Evolutionary conservation across 2,329 filamentous ascomycete genomes (phyloP), one percentile per base, ranked within the genome.

Genomic region (Emergomyces pasteurianus): DNA sequence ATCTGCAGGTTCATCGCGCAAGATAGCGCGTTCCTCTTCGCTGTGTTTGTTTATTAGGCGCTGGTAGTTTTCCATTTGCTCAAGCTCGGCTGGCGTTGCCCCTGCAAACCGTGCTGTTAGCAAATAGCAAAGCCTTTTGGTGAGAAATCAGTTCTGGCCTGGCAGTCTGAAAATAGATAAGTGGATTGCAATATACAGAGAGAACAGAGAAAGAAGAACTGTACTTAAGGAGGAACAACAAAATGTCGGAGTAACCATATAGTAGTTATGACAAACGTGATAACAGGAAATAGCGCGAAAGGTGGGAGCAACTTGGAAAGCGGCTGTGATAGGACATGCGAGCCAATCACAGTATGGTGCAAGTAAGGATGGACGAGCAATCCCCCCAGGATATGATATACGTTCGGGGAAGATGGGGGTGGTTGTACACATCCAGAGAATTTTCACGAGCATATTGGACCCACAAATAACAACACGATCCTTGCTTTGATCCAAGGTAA

Each of bases 1-100:
- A 65, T 79, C 78, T 61, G 77, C 77, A 16, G 78, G 78, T 61
- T 80, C 77, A 57, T 79, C 75, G 61, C 72, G 72, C 40, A 79
- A 72, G 40, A 80, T 78, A 23, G 75, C 73, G 63, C 74, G 74
- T 64, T 80, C 78, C 50, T 79, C 76, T 62, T 80, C 78, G 56
- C 77, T 75, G 49, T 79, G 70, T 64, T 77, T 78, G 58, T 75
- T 67, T 58, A 77, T 74, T 62, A 78, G 75, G 53, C 78, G 74
- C 63, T 79, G 77, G 54, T 77, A 72, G 54, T 66, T 70, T 63
- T 79, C 77, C 23, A 80, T 72, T 58, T 76, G 72, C 47, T 76
- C 74, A 52, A 77, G 73, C 61, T 78, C 74, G 12, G 63, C 66
- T 49, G 77, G 66, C 4, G 71, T 72, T 7, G 74, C 72, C 62